A percentile compares a stretch with the other conserved stretches of the same genome.
Conservation (phyloP, 2,329 filamentous ascomycete species). For the Ascochyta lentis region DNA sequence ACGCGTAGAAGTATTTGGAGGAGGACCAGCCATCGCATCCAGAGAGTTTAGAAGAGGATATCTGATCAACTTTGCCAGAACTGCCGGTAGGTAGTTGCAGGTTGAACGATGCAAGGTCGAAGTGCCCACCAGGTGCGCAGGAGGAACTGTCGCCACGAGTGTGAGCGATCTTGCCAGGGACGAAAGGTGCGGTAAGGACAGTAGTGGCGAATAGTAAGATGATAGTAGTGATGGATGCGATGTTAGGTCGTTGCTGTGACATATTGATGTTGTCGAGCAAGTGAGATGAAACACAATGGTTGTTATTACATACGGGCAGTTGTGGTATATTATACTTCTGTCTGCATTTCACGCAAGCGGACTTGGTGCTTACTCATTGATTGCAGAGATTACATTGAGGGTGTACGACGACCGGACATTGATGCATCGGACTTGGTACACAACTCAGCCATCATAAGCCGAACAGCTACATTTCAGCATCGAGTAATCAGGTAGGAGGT, state of each 20-base stretch:
- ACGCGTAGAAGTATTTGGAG: slow-evolving; percentile 44
- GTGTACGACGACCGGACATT: not conserved
- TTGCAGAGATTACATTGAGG: not conserved
- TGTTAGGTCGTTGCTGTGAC: not conserved
- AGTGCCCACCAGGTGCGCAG: slow-evolving; percentile 31
- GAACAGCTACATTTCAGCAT: too few species aligned
- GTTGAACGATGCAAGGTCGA: slow-evolving; percentile 33
- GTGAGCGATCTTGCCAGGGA: not conserved
- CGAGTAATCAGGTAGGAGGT: too few species aligned
- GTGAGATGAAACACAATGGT: not conserved
- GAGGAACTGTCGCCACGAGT: not conserved
- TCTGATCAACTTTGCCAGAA: slow-evolving; percentile 34
- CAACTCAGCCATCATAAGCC: too few species aligned
- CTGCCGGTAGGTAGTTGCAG: slow-evolving; percentile 52
- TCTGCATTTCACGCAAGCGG: not conserved
- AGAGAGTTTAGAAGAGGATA: slow-evolving; percentile 41
- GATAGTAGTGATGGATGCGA: not conserved
- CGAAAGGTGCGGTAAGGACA: not conserved
- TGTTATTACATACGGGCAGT: not conserved
- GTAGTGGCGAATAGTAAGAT: not conserved
- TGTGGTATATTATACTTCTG: not conserved
- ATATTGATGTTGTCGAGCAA: not conserved
- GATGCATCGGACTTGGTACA: not conserved
- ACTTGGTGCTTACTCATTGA: slow-evolving; percentile 3
- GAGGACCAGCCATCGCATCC: slow-evolving; percentile 48